These are phyloP conservation scores for Musa troglodytarum DNA, from an alignment of 176 grass and related monocot genomes.

Conservation along the genomic window DNA sequence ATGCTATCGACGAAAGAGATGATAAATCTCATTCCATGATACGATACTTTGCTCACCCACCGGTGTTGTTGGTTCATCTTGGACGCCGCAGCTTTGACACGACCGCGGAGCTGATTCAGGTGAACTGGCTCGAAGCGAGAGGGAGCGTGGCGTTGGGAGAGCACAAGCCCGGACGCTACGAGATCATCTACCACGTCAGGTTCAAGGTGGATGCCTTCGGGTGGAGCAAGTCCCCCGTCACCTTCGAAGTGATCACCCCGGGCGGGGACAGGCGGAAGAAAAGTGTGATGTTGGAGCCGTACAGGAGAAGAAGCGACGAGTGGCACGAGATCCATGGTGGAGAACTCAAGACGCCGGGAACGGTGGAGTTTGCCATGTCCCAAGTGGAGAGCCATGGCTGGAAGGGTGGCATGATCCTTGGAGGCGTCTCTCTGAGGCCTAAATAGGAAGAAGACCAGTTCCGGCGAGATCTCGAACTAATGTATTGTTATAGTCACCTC, in stretches of 20 bases:
- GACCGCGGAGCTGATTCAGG: not conserved
- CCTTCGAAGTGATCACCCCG: not conserved
- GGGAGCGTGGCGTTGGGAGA: not conserved
- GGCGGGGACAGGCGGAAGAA: not conserved
- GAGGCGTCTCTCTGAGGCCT: not conserved
- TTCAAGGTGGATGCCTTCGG: constrained; percentile 2
- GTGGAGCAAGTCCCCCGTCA: not conserved
- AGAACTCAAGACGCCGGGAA: not conserved
- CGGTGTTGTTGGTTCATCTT: too few relatives aligned
- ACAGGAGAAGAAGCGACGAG: not conserved
- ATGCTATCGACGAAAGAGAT: too few relatives aligned
- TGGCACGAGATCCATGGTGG: not conserved
- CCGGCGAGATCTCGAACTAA: too few relatives aligned
- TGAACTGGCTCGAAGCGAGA: not conserved
- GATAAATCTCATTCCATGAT: not conserved
- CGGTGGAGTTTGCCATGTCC: not conserved
- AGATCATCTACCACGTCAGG: not conserved
- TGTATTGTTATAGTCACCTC: too few relatives aligned
- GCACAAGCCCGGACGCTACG: not conserved
- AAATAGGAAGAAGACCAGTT: not conserved
- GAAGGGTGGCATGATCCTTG: not conserved
- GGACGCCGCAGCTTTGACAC: not conserved
- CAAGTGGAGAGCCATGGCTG: not conserved
- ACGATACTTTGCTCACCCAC: too few relatives aligned
- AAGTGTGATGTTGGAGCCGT: not conserved